Percentiles rank a stretch among this genome's conserved stretches.
Evolutionary conservation across 345 rosid genomes (phyloP).

Genomic region (Corchorus capsularis): DNA sequence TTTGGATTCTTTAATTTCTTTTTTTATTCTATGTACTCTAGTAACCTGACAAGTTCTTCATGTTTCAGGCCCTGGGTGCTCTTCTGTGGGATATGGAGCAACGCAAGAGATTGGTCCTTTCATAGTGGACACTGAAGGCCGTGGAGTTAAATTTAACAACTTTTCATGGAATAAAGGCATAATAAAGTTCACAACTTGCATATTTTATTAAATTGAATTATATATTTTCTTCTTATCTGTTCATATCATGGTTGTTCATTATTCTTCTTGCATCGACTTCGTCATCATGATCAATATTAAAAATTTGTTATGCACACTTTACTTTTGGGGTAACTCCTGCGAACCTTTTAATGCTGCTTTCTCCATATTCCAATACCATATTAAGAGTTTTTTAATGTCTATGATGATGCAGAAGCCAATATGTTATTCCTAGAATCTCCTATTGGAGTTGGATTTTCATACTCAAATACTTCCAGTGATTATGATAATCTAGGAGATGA

Average conservation of each 20-base stretch:
- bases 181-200: conserved; percentile 7
- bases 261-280: too few relatives aligned
- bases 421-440: conserved; percentile 93
- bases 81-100: conserved; percentile 97
- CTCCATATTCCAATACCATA: conserved; percentile 8
- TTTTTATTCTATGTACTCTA: conserved; percentile 31
- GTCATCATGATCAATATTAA: not conserved
- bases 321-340: conserved; percentile 12
- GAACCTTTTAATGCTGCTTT: conserved; percentile 18
- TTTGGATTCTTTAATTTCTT: not conserved
- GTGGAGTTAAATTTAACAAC: conserved; percentile 59
- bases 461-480: conserved; percentile 74
- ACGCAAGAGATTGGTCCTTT: conserved; percentile 98
- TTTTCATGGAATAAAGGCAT: conserved; percentile 85
- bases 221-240: not conserved
- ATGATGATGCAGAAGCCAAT: conserved; percentile 74
- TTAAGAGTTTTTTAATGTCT: conserved; percentile 29
- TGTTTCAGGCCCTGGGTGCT: conserved; percentile 94
- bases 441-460: conserved; percentile 92
- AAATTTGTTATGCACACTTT: not conserved
- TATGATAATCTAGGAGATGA: conserved; percentile 63
- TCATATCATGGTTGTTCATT: not conserved
- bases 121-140: conserved; percentile 67
- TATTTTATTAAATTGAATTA: not conserved
- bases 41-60: conserved; percentile 45